Base-by-base conservation (phyloP, 2,329 filamentous ascomycete species). In the Lasiodiplodia theobromae region DNA sequence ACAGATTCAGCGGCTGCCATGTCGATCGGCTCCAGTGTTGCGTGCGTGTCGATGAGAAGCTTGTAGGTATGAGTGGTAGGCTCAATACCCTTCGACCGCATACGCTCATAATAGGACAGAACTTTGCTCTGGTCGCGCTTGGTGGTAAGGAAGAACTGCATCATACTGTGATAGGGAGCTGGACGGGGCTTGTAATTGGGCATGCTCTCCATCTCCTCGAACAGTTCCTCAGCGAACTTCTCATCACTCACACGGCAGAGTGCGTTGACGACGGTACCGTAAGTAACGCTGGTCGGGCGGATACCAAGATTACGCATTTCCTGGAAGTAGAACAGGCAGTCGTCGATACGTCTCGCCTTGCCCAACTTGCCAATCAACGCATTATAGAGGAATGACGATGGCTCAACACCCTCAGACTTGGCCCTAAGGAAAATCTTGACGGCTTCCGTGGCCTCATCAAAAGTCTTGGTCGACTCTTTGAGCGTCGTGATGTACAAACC, bases 201-300 rank as follows among this genome's bases (percentile, higher is more conserved):
- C 91, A 97, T 97, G 57, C 91, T 89, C 84, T 99, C 96, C 96
- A 99, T 99, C 84, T 99, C 96, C 77, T 98, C 94, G 77, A 99
- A 99, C 74, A 98, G 89, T 81, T 98, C 94, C 77, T 97, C 96
- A 34, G 96, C 96, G 78, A 97, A 97, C 77, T 95, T 96, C 83
- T 98, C 95, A 74, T 99, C 96, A 73, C 94, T 97, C 68, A 98
- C 96, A 74, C 96, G 92, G 86, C 94, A 97, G 16, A 99, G 88
- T 28, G 96, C 96, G 75, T 99, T 99, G 82, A 99, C 95, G 75
- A 99, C 94, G 14, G 96, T 99, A 71, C 96, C 96, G 75, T 99
- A 99, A 0, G 96, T 99, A 68, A 99, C 96, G 60, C 94, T 97
- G 0, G 96, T 99, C 2, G 96, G 96, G 75, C 95, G 94, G 77